Evolutionary conservation across 306 rosid species (phyloP).

Genomic region (Acacia acuminata): DNA sequence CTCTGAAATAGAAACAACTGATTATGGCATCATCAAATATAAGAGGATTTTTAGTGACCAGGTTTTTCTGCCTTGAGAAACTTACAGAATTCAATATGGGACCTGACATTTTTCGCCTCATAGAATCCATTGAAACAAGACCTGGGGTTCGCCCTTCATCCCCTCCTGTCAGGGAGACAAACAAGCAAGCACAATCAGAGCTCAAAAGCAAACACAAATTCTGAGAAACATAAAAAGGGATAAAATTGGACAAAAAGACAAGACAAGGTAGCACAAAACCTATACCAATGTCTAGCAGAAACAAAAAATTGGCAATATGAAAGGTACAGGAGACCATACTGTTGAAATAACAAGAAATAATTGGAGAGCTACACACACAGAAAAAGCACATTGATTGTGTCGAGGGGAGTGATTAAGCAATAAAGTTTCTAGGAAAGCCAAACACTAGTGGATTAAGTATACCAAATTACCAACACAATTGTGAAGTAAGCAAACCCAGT

Average conservation of each 20-base stretch:
- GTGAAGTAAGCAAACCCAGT: background rate
- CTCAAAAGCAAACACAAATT: background rate
- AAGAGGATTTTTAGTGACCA: constrained; percentile 45
- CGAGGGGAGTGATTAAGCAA: background rate
- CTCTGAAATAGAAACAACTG: constrained; percentile 37
- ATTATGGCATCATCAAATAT: constrained; percentile 53
- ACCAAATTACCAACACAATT: background rate
- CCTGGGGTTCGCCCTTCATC: constrained; percentile 72
- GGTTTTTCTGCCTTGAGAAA: constrained; percentile 62
- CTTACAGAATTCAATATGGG: constrained; percentile 50
- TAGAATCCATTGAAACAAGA: constrained; percentile 59
- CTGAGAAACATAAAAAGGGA: background rate
- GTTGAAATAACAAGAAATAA: background rate
- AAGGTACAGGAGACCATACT: background rate
- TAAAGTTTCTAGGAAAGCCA: background rate
- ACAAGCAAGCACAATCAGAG: background rate
- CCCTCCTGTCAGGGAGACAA: constrained; percentile 44
- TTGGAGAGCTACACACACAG: background rate
- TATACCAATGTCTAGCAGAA: background rate
- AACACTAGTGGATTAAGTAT: background rate
- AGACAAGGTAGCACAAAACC: constrained; percentile 6
- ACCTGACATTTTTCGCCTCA: constrained; percentile 64
- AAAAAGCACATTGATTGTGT: background rate
- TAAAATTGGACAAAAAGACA: background rate
- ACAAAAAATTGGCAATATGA: background rate